Base-by-base conservation (phyloP, 2,329 filamentous ascomycete genomes). In the Penicillium sp. region DNA sequence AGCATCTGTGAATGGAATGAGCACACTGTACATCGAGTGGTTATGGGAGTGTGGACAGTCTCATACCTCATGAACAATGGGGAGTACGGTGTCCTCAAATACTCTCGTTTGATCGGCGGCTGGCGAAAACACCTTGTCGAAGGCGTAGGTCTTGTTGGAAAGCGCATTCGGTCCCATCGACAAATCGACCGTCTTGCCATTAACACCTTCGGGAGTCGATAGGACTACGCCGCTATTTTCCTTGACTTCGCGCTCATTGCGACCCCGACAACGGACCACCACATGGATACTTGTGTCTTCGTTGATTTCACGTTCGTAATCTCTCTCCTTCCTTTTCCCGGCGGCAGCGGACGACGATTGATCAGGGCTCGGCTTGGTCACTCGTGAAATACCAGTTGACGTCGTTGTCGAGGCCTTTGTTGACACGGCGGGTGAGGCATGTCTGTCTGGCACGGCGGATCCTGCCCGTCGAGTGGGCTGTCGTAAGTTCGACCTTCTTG, bases 261-360 rank as follows among this genome's bases (percentile, higher is more conserved):
- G 88, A 5, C 93, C 94, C 64, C 94, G 85, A 77, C 93, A 99
- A 60, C 94, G 85, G 54, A 99, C 95, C 29, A 97, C 92, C 43
- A 99, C 94, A 71, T 95, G 94, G 75, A 99, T 99, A 71, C 97
- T 99, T 7, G 93, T 97, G 74, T 96, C 92, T 65, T 92, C 87
- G 48, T 83, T 83, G 52, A 76, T 75, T 28, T 90, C 86, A 5
- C 83, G 74, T 40, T 93, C 92, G 68, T 88, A 93, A 33, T 95
- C 90, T 67, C 90, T 85, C 65, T 94, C 90, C 74, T 96, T 96
- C 67, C 92, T 87, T 79, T 97, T 96, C 40, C 80, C 82, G 21
- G 86, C 84, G 28, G 86, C 84, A 28, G 82, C 75, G 46, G 81
- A 80, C 24, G 83, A 21, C n/a, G 42, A 75, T 28, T 78, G 77